Evolutionary conservation across 2,329 filamentous ascomycete genomes (phyloP), one percentile per base, ranked within the genome.

Genomic region (Pseudogymnoascus sp.): DNA sequence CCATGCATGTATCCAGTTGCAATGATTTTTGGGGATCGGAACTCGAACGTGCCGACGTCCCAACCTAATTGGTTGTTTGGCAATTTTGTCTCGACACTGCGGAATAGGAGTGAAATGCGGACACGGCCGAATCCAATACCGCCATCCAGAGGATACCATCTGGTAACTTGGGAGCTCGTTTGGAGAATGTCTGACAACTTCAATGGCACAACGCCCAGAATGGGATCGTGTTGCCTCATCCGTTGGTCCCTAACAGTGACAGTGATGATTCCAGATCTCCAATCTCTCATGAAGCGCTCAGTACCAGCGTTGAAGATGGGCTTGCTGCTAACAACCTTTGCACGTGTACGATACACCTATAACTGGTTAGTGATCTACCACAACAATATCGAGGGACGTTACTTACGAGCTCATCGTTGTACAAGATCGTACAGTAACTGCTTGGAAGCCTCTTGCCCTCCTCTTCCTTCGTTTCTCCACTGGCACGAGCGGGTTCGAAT

Each of bases 271-370:
- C 84, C 82, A 15, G 90, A 94, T 65, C 91, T 83, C 94, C 94
- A 99, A 71, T 99, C 93, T 20, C 93, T 87, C 30, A 97, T 78
- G 68, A 97, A 97, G 11, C 88, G 84, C 71, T 99, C 94, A 0
- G 92, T 97, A 63, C 93, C 93, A 2, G 94, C 92, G 68, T 97
- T 97, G 81, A 96, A 97, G 65, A 97, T 97, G 1, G 94, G 94
- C 72, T 95, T 92, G 59, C 90, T 95, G 36, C 89, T 95, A 6
- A 96, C 89, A 3, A 92, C 92, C 78, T 99, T 97, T 36, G 90
- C 85, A 69, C 94, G 85, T n/a, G 93, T 97, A 70, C 93, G 91
- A 78, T 97, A 97, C 15, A 91, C 80, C 76, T 81, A 66, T 50
- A 37, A 18, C 30, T 22, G 62, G 53, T 66, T 64, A 66, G 64